Evolutionary conservation across 1,284 basidiomycete species (phyloP).

Genomic region (Mycosarcoma mackinlayi): DNA sequence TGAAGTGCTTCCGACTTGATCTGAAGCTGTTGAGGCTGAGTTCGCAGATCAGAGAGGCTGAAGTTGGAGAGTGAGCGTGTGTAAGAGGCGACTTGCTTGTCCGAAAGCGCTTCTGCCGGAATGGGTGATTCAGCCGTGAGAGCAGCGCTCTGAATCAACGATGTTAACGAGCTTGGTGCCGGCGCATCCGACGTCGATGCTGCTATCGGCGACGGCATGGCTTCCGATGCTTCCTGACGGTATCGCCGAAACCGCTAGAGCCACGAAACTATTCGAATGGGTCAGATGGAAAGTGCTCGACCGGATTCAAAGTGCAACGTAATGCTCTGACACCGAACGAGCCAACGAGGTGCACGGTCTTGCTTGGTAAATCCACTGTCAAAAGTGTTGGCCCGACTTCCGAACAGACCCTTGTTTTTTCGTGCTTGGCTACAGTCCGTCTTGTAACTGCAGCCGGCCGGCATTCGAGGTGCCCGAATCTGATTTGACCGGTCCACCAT

Average conservation of each 20-base stretch:
- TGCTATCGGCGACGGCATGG: slow-evolving; percentile 2
- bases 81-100: slow-evolving; percentile 35
- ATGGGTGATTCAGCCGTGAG: slow-evolving; percentile 12
- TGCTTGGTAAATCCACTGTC: neutral
- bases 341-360: neutral
- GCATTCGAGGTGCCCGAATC: too few relatives aligned
- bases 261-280: too few relatives aligned
- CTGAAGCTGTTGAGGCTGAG: slow-evolving; percentile 39
- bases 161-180: slow-evolving; percentile 10
- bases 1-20: slow-evolving; percentile 38
- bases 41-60: slow-evolving; percentile 31
- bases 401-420: too few relatives aligned
- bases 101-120: slow-evolving; percentile 18
- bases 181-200: neutral
- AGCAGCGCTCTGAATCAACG: slow-evolving; percentile 26
- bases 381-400: slow-evolving; percentile 41
- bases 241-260: too few relatives aligned
- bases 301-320: too few relatives aligned
- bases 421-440: too few relatives aligned
- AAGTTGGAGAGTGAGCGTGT: slow-evolving; percentile 48
- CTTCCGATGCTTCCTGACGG: neutral
- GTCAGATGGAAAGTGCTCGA: neutral
- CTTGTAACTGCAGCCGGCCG: too few relatives aligned
- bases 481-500: slow-evolving; percentile 10
- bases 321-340: neutral